Percentiles rank a stretch among this genome's conserved stretches.
phyloP scores from a whole-genome alignment of 176 grass and related monocot species.

The Eremochloa ophiuroides region DNA sequence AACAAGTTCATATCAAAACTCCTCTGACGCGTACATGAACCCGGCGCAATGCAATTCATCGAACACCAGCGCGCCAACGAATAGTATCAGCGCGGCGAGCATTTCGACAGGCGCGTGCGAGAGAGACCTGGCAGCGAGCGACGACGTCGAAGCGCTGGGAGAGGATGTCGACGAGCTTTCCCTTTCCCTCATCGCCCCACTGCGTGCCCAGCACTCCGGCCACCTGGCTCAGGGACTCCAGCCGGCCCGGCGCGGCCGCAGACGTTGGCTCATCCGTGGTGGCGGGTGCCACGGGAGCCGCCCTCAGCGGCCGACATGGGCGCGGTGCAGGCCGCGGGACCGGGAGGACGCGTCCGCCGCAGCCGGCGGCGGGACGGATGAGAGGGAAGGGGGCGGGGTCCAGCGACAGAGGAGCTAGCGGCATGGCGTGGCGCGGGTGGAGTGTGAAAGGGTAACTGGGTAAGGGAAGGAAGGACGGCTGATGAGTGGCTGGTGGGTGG shows the following conservation, averaged over 20 bases:
- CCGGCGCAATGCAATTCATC: slow-evolving; percentile 12
- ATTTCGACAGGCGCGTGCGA: not conserved
- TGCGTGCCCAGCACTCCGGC: slow-evolving; percentile 76
- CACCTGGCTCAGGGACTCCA: slow-evolving; percentile 91
- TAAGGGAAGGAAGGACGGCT: not conserved
- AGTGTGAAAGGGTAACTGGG: slow-evolving; percentile 24
- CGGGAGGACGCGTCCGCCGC: not conserved
- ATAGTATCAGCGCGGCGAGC: not conserved
- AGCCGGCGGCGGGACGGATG: slow-evolving; percentile 13
- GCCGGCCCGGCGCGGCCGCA: slow-evolving; percentile 33
- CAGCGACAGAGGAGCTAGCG: slow-evolving; percentile 5
- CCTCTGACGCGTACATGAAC: not conserved
- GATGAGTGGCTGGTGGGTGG: not conserved
- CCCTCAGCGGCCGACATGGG: not conserved
- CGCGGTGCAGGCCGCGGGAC: not conserved
- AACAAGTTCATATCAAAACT: not conserved
- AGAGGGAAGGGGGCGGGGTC: slow-evolving; percentile 23
- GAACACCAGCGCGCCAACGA: slow-evolving; percentile 9
- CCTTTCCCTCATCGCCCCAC: slow-evolving; percentile 98
- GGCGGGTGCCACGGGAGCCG: slow-evolving; percentile 8
- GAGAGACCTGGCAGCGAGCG: slow-evolving; percentile 77
- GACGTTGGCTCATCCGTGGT: slow-evolving; percentile 27
- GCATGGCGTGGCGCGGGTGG: slow-evolving; percentile 19
- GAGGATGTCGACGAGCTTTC: slow-evolving; percentile 83
- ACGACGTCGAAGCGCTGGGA: slow-evolving; percentile 81